Percentiles rank a stretch among this genome's conserved stretches.
These are phyloP conservation scores for Chaetomium cochliodes DNA, from an alignment of 495 filamentous ascomycete species.

Conservation along the genomic window DNA sequence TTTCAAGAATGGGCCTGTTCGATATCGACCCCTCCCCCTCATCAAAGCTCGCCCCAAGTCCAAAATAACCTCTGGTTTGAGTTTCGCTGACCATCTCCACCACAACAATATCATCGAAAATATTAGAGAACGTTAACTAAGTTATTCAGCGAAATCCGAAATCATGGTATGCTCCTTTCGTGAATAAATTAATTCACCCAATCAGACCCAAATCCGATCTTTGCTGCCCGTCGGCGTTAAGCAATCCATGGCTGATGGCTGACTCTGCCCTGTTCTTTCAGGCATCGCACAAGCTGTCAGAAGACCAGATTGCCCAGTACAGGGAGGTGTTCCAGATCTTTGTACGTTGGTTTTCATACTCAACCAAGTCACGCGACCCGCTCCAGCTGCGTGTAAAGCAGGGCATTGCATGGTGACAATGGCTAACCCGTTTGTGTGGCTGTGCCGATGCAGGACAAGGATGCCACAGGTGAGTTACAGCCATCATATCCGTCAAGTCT, in stretches of 20 bases:
- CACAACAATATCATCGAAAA: neutral
- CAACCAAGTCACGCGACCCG: slow-evolving; percentile 10
- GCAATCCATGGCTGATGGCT: neutral
- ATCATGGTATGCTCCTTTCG: neutral
- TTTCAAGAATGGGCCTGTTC: slow-evolving; percentile 15
- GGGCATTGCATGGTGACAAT: slow-evolving; percentile 15
- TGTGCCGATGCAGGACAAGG: slow-evolving; percentile 69
- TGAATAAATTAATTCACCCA: neutral
- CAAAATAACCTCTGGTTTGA: neutral
- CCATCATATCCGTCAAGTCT: neutral
- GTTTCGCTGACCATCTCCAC: neutral
- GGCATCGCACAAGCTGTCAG: slow-evolving; percentile 57
- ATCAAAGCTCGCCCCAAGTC: neutral
- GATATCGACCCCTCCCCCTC: slow-evolving; percentile 21
- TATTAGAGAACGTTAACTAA: neutral
- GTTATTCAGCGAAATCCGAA: neutral
- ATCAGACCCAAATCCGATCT: neutral
- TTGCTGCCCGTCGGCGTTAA: neutral
- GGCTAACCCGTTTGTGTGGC: slow-evolving; percentile 26
- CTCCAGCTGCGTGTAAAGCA: neutral
- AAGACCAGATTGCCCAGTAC: slow-evolving; percentile 90
- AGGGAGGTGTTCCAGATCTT: slow-evolving; percentile 93
- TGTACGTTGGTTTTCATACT: slow-evolving; percentile 56
- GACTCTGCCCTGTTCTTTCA: neutral
- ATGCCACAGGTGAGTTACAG: slow-evolving; percentile 79